Conservation (phyloP, 2,329 filamentous ascomycete genomes). For the Tolypocladium tundrense region DNA sequence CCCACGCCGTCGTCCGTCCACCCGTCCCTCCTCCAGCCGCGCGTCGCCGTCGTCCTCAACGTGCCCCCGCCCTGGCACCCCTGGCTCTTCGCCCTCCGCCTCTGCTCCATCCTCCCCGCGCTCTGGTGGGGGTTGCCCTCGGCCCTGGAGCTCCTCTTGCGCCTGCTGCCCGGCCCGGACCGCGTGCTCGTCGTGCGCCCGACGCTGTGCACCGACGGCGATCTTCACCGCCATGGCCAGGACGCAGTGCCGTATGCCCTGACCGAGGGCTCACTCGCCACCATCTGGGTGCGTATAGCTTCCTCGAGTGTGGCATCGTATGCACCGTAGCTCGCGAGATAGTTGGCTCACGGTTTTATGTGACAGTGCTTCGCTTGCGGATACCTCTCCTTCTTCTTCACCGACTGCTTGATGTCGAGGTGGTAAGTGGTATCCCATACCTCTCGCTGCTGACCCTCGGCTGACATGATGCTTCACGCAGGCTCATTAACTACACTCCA, state of each 20-base stretch:
- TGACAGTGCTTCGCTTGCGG: constrained; percentile 62
- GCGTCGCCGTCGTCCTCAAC: constrained; percentile 67
- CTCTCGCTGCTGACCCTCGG: not conserved
- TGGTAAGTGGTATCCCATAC: constrained; percentile 40
- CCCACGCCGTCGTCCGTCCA: constrained; percentile 9
- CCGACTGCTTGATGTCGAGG: constrained; percentile 74
- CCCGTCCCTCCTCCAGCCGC: constrained; percentile 55
- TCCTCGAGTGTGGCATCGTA: not conserved
- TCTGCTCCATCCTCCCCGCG: constrained; percentile 59
- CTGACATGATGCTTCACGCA: constrained; percentile 17
- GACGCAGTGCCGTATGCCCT: constrained; percentile 28
- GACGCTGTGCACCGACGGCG: not conserved
- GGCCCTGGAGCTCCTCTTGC: constrained; percentile 56
- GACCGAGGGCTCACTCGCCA: constrained; percentile 60
- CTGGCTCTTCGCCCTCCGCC: constrained; percentile 62
- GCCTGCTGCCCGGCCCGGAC: constrained; percentile 38
- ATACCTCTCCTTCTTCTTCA: constrained; percentile 74
- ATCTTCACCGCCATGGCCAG: constrained; percentile 1
- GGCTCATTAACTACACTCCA: constrained; percentile 77
- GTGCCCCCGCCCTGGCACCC: constrained; percentile 64
- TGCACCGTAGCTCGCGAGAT: not conserved
- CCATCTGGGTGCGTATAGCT: constrained; percentile 55
- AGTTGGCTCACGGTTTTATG: not conserved
- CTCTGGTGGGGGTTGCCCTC: constrained; percentile 63
- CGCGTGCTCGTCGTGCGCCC: constrained; percentile 16